Percentiles rank a stretch among this genome's conserved stretches.
These are phyloP conservation scores for Aspergillus baeticus DNA, from an alignment of 495 filamentous ascomycete genomes.

Conservation along the genomic window DNA sequence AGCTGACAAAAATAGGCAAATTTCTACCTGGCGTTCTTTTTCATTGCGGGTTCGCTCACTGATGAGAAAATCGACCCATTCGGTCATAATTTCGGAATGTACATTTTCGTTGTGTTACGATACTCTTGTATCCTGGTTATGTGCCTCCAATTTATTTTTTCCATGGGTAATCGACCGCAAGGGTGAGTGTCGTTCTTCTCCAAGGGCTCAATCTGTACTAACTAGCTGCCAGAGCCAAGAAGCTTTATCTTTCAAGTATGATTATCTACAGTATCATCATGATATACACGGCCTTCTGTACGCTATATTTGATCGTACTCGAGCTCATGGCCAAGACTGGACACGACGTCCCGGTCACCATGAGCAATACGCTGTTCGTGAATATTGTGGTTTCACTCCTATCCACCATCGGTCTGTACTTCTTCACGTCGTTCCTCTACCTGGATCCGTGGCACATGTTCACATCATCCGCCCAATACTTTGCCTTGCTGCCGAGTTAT, in stretches of 20 bases:
- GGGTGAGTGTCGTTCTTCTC: constrained; percentile 49
- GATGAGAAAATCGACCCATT: constrained; percentile 85
- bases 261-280: constrained; percentile 90
- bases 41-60: constrained; percentile 91
- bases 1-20: constrained; percentile 61
- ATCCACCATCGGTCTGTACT: constrained; percentile 91
- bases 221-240: constrained; percentile 60
- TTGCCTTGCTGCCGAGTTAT: constrained; percentile 85
- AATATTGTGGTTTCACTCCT: constrained; percentile 90
- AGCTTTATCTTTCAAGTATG: constrained; percentile 85
- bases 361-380: constrained; percentile 88
- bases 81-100: constrained; percentile 75
- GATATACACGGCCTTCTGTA: constrained; percentile 89
- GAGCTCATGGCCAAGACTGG: constrained; percentile 61
- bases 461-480: constrained; percentile 90
- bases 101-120: constrained; percentile 82
- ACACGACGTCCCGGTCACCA: constrained; percentile 40
- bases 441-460: constrained; percentile 99
- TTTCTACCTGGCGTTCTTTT: constrained; percentile 98
- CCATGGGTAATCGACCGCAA: constrained; percentile 97
- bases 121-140: constrained; percentile 86
- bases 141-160: constrained; percentile 93
- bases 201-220: neutral
- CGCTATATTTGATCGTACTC: constrained; percentile 79
- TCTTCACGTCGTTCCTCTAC: constrained; percentile 93